These are phyloP conservation scores for Neurospora crassa DNA, from an alignment of 2,329 filamentous ascomycete genomes.

Conservation along the genomic window DNA sequence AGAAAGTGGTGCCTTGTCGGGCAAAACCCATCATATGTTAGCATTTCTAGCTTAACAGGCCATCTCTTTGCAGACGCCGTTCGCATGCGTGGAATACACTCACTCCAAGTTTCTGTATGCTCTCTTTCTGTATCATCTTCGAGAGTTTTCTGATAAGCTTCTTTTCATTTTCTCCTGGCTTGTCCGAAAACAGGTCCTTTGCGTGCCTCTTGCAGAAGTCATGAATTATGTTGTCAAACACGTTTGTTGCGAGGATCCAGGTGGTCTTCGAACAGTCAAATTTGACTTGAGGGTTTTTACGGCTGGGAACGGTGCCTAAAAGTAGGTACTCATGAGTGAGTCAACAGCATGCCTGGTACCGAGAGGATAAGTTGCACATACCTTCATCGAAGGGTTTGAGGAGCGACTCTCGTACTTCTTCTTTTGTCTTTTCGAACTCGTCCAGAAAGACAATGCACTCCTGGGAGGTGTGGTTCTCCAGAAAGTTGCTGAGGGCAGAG, in stretches of 20 bases:
- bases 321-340: too few species aligned
- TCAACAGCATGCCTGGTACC: too few species aligned
- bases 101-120: constrained; percentile 3
- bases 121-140: constrained; percentile 3
- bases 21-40: too few species aligned
- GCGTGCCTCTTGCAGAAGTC: constrained; percentile 26
- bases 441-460: constrained; percentile 36
- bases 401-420: constrained; percentile 22
- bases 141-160: constrained; percentile 4
- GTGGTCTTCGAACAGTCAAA: constrained; percentile 26
- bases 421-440: constrained; percentile 39
- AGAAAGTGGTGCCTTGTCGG: constrained; percentile 24
- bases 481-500: too few species aligned
- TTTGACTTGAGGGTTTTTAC: too few species aligned
- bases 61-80: too few species aligned
- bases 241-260: constrained; percentile 39
- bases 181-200: constrained; percentile 9
- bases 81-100: too few species aligned
- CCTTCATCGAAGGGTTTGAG: too few species aligned
- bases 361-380: too few species aligned
- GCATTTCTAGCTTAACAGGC: too few species aligned
- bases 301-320: too few species aligned
- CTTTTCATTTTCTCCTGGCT: constrained; percentile 9
- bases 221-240: constrained; percentile 28
- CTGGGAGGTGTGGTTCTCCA: too few species aligned